Base-by-base conservation (phyloP, 176 grass and related monocot genomes). In the Carex cristatella region DNA sequence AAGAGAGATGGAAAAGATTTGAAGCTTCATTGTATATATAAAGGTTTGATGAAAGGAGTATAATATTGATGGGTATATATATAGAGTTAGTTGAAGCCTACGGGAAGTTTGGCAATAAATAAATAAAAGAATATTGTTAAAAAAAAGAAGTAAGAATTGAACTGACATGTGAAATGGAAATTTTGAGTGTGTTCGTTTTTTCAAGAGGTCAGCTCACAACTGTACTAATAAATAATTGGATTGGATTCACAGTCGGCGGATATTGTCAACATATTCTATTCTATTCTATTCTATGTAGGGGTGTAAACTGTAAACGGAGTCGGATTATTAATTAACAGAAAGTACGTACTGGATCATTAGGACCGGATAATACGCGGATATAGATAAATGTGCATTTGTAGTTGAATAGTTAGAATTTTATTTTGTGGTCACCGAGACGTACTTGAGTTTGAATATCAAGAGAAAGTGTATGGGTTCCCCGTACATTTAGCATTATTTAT, bases 11-110 rank as follows among this genome's bases (percentile, higher is more conserved):
- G 27, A 12, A 28, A 69, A 32, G 66, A 37, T 1, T 61, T 62
- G 66, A 32, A 62, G 10, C 56, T 75, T 74, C 65, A 85, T 70
- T 60, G 16, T 82, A 5, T 61, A 61, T 82, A 5, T 61, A 61
- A 10, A 51, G 48, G 10, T 42, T 42, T 42, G 35, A 38, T 69
- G 6, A 10, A 69, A 4, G 19, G 10, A 65, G 33, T 38, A 14
- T 37, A 42, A 15, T 38, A 35, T 42, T 37, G 14, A 15, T 3
- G 35, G 15, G 5, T 44, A 81, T 14, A 0, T 11, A 35, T 35
- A 35, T 35, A 35, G 2, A 35, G 33, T 35, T 35, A 42, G 5
- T 42, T 51, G 27, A 85, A 44, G 69, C 14, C 35, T 1, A 33
- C 48, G 48, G 48, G 9, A 10, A 51, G 48, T 51, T 51, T 51